A percentile compares a stretch with the other conserved stretches of the same genome.
These are phyloP conservation scores for Chaetothyriales sp. DNA, from an alignment of 2,329 filamentous ascomycete genomes.

Conservation along the genomic window DNA sequence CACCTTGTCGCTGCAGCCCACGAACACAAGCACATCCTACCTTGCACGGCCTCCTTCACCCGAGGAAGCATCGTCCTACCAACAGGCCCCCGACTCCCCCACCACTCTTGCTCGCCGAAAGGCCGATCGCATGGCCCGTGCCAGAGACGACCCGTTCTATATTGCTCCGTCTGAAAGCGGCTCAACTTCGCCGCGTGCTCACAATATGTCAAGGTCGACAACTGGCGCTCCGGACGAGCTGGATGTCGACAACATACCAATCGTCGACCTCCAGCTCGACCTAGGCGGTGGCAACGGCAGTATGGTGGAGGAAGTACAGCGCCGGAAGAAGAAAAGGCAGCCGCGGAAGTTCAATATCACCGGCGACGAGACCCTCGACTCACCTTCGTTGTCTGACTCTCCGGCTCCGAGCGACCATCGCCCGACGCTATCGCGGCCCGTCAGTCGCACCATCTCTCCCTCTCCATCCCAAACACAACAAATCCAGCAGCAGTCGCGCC, in stretches of 20 bases:
- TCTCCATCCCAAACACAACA: slow-evolving; percentile 7
- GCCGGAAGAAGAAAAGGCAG: slow-evolving; percentile 22
- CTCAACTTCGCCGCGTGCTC: slow-evolving; percentile 59
- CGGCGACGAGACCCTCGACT: slow-evolving; percentile 55
- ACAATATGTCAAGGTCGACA: slow-evolving; percentile 28
- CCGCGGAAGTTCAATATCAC: slow-evolving; percentile 52
- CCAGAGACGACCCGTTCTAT: slow-evolving; percentile 91
- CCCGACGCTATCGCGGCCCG: slow-evolving; percentile 27
- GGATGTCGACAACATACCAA: slow-evolving; percentile 88
- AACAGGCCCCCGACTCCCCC: slow-evolving; percentile 45
- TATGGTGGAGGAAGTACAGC: slow-evolving; percentile 9
- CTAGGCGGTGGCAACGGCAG: not conserved
- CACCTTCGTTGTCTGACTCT: slow-evolving; percentile 27
- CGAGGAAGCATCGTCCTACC: slow-evolving; percentile 22
- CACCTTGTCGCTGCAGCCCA: slow-evolving; percentile 1
- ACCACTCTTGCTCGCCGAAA: slow-evolving; percentile 60
- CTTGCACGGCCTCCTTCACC: slow-evolving; percentile 2
- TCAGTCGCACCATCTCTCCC: slow-evolving; percentile 3
- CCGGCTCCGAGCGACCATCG: not conserved
- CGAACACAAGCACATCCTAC: slow-evolving; percentile 1
- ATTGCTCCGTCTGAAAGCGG: slow-evolving; percentile 49
- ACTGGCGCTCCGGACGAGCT: slow-evolving; percentile 64
- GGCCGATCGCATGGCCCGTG: slow-evolving; percentile 62
- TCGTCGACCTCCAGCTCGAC: slow-evolving; percentile 77
- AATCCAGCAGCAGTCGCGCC: slow-evolving; percentile 4